phyloP scores from a whole-genome alignment of 2,329 filamentous ascomycete species.

The Neonectria neomacrospora region DNA sequence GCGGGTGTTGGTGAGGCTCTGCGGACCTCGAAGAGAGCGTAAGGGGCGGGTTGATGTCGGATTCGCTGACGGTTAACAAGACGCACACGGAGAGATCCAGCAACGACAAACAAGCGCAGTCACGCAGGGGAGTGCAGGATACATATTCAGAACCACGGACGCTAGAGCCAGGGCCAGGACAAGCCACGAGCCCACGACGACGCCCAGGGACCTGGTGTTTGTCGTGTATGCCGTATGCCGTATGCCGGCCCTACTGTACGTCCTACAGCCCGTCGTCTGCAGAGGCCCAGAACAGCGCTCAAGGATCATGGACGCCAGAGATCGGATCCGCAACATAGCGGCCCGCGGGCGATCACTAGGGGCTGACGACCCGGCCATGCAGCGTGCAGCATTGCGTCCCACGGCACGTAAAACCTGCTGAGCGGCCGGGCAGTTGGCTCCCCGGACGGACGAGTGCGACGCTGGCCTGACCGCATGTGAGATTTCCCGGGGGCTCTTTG shows the following conservation, averaged over 20 bases:
- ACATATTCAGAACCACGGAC: slow-evolving; percentile 31
- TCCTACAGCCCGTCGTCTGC: slow-evolving; percentile 1
- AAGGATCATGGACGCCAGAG: slow-evolving; percentile 31
- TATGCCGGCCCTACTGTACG: slow-evolving; percentile 14
- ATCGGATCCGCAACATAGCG: slow-evolving; percentile 37
- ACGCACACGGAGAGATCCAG: slow-evolving; percentile 7
- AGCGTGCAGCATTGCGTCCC: not conserved
- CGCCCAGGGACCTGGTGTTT: not conserved
- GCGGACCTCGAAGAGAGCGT: slow-evolving; percentile 2
- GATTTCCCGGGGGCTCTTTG: not conserved
- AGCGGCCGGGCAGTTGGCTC: not conserved
- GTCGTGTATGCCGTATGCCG: slow-evolving; percentile 1
- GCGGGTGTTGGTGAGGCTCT: slow-evolving; percentile 2
- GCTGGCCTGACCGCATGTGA: not conserved
- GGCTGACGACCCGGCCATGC: slow-evolving; percentile 11
- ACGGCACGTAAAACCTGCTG: not conserved
- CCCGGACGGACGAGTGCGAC: not conserved
- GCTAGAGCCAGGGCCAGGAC: slow-evolving; percentile 20
- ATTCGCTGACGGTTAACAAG: not conserved
- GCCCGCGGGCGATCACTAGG: slow-evolving; percentile 33
- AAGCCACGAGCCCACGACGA: slow-evolving; percentile 13
- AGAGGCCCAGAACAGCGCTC: slow-evolving; percentile 4
- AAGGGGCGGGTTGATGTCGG: slow-evolving; percentile 1
- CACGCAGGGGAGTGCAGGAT: slow-evolving; percentile 24
- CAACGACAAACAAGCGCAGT: not conserved